These are phyloP conservation scores for Coemansia sp. DNA, from an alignment of 192 early-diverging fungal species.

Conservation along the genomic window DNA sequence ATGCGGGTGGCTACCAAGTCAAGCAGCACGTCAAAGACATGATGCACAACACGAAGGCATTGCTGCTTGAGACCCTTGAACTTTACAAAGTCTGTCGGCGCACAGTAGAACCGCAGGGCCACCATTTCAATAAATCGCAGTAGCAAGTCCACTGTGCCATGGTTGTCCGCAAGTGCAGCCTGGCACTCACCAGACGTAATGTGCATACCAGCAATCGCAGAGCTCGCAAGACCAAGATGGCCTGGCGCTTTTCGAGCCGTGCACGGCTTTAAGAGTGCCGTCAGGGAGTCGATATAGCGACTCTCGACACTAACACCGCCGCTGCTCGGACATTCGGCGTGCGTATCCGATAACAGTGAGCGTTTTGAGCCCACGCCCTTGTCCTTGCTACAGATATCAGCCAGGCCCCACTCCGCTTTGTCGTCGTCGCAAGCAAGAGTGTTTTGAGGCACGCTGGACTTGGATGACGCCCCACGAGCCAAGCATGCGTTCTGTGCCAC, in stretches of 20 bases:
- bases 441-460: background rate
- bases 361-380: background rate
- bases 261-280: background rate
- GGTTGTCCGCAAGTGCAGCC: conserved; percentile 10
- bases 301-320: background rate
- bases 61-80: conserved; percentile 1
- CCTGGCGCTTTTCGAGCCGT: background rate
- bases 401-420: conserved; percentile 1
- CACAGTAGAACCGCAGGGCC: background rate
- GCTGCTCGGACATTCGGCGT: background rate
- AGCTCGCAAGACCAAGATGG: background rate
- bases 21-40: conserved; percentile 19
- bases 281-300: background rate
- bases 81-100: background rate
- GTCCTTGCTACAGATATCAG: background rate
- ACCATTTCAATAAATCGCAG: conserved; percentile 7
- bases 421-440: background rate
- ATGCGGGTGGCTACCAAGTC: conserved; percentile 3
- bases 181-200: conserved; percentile 6
- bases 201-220: background rate
- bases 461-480: background rate
- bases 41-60: conserved; percentile 1
- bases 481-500: background rate
- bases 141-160: conserved; percentile 29
- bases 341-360: background rate